Evolutionary conservation across 345 rosid genomes (phyloP), one percentile per base, ranked within the genome.

Genomic region (Populus ilicifolia): DNA sequence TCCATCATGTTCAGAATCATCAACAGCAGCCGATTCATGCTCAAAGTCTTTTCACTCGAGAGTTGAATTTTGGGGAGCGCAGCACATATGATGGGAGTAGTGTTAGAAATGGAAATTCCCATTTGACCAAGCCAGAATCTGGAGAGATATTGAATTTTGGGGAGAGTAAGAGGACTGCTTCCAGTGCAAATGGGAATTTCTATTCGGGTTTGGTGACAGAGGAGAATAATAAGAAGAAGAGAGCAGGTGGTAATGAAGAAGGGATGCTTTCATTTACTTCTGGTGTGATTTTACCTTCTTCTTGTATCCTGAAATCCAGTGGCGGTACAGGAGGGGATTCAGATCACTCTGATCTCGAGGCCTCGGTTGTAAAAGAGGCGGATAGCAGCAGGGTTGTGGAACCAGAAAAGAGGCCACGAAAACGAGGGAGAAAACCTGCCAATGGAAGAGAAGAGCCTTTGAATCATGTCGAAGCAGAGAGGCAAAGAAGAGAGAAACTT

Each of bases 381-480:
- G 94, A 86, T 11, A 89, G 96, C 8, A 83, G 90, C 38, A 85
- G 88, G 39, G 85, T 86, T 14, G 88, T 86, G 6, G 98, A 90
- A 9, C 89, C 93, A 6, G 99, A 95, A 81, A 95, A 93, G 85
- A 90, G 79, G 86, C 97, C 96, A 0, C 69, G 94, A 14, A 95
- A 95, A 72, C 90, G 97, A 8, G 99, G 99, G 18, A 84, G 99
- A 54, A 96, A 96, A 76, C 99, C 99, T 0, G 99, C 99, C 0
- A 95, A 93, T 56, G 99, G 99, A 21, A 82, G 99, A 82, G 98
- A 95, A 80, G 99, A 95, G 85, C 99, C 98, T 0, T 72, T 95
- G 85, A 95, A 95, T 82, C 99, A 95, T 48, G 99, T 95, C 0
- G 99, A 95, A 77, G 99, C 99, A 41, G 99, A 95, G 90, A 89